Evolutionary conservation across 2,329 filamentous ascomycete species (phyloP), one percentile per base, ranked within the genome.

Genomic region (Laburnicola sp.): DNA sequence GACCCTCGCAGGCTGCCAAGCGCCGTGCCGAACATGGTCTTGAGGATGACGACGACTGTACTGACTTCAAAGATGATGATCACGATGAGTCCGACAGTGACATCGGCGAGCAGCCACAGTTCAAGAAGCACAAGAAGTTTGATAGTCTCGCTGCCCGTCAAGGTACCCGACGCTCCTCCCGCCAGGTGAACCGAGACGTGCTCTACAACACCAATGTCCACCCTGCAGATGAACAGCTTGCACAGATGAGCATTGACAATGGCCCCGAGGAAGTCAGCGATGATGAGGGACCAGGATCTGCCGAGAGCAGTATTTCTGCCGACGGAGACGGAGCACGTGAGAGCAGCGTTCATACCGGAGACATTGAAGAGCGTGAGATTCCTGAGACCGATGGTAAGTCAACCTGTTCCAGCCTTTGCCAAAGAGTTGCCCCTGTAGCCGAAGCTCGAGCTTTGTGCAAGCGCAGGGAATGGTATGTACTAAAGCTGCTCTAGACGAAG

Each of bases 161-260:
- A 37, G 40, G 51, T 7, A 58, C 55, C 25, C 58, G 67, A 38
- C 64, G 63, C 21, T 69, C 68, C 3, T 53, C 59, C 34, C 67
- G 69, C 4, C 61, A 56, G 22, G 46, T 48, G 3, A 58, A 57
- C 6, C 44, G 28, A 4, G 57, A 60, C 16, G 45, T 59, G 11
- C 55, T 58, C 2, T 71, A 72, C 50, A 56, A 68, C 26, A 62
- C 58, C 47, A 54, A 54, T 1, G 48, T 64, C 4, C 68, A 72
- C 43, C 68, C 68, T 10, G 68, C 70, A 46, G 69, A 70, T 43
- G 48, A 47, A 3, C 50, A 59, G 16, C 32, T 60, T 8, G 37
- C 40, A 21, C 40, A 39, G 10, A 25, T 57, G 28, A 34, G 43
- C n/a, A 28, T 25, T 21, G 28, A 36, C 37, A 40, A 25, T n/a